A percentile compares a stretch with the other conserved stretches of the same genome.
These are phyloP conservation scores for Colletotrichum abscissum DNA, from an alignment of 2,329 filamentous ascomycete species.

Conservation along the genomic window DNA sequence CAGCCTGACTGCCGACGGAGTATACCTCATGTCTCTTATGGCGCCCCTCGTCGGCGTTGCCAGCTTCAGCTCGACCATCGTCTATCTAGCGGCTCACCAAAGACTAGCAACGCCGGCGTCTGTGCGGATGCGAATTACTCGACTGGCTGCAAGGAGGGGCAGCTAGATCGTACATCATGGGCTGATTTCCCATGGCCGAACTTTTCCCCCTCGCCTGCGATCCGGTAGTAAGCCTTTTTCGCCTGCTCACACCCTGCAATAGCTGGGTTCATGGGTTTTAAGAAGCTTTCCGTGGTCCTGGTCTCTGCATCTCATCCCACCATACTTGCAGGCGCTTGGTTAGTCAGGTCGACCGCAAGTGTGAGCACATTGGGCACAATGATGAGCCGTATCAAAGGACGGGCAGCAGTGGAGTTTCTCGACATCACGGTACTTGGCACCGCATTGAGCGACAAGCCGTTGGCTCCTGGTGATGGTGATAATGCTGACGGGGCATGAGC, in stretches of 20 bases:
- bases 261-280: slow-evolving; percentile 30
- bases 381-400: slow-evolving; percentile 7
- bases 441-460: background rate
- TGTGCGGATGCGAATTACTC: background rate
- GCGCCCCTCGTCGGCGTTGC: background rate
- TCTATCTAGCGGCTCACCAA: background rate
- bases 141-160: background rate
- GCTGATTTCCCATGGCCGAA: slow-evolving; percentile 1
- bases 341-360: slow-evolving; percentile 20
- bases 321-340: slow-evolving; percentile 28
- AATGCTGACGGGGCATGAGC: background rate
- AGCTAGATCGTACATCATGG: background rate
- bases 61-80: background rate
- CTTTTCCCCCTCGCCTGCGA: background rate
- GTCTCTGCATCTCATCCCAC: slow-evolving; percentile 31
- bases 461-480: slow-evolving; percentile 1
- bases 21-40: background rate
- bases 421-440: background rate
- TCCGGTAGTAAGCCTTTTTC: slow-evolving; percentile 6
- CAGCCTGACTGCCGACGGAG: background rate
- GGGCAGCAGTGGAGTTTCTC: background rate
- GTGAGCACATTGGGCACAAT: slow-evolving; percentile 10
- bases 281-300: slow-evolving; percentile 32
- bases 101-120: background rate
- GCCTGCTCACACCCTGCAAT: slow-evolving; percentile 9